Evolutionary conservation across 1,284 basidiomycete species (phyloP), one percentile per base, ranked within the genome.

Genomic region (Flammula alnicola): DNA sequence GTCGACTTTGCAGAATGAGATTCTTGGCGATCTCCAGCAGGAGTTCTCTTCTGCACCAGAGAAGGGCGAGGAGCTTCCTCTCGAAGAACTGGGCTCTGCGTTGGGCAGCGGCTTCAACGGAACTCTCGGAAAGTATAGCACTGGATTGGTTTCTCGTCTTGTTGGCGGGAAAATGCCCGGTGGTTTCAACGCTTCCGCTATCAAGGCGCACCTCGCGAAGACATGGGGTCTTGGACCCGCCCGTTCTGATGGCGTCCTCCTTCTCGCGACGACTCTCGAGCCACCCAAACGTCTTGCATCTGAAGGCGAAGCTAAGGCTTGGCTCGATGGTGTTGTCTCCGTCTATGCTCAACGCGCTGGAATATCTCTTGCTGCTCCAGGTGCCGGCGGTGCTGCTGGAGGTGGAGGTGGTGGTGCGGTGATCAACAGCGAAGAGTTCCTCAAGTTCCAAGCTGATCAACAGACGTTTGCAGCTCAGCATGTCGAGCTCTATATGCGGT

Each of bases 351-450:
- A 90, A 58, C 88, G 91, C 53, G 78, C 92, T 6, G 95, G 95
- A 19, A 89, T 99, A 62, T 84, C 86, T 2, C 77, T 99, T n/a
- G 80, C 88, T 22, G 84, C 86, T 29, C 81, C 80, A 12, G 78
- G 80, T 44, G 77, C 80, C 22, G 80, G 76, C 38, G 86, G 81
- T 41, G 83, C 77, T 8, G 84, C 77, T 42, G 83, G 82, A 12
- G 81, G 79, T 33, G 81, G 74, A 2, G 79, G 74, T 40, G 89
- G 88, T 29, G 92, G 91, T 22, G 86, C 87, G 1, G 88, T 88
- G 36, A 98, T 98, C 78, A 97, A 97, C 77, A 95, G 93, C 66
- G 96, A 99, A 72, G 95, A 98, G 69, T 97, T 99, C 79, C 76
- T 95, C 69, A 95, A 95, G 73, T 96, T 98, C 82, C 91, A 95